Conservation (phyloP, 331 rosid genomes). For the Cucumis variabilis region DNA sequence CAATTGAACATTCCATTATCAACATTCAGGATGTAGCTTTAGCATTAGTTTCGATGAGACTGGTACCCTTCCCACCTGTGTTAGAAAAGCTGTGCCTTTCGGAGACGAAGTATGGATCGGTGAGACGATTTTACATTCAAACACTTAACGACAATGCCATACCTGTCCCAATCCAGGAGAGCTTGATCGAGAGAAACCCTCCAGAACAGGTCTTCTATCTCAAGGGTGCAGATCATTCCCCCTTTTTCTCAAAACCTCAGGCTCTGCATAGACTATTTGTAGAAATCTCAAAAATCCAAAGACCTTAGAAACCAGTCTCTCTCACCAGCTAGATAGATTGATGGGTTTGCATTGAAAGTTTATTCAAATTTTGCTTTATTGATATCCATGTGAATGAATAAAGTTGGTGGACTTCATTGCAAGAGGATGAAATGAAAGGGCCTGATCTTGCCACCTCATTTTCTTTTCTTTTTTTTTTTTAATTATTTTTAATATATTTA, state of each 20-base stretch:
- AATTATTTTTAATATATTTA: not conserved
- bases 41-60: conserved; percentile 94
- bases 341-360: conserved; percentile 17
- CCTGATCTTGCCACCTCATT: conserved; percentile 31
- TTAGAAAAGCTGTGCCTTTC: conserved; percentile 83
- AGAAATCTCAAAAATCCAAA: conserved; percentile 61
- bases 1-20: not conserved
- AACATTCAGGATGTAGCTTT: conserved; percentile 74
- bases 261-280: conserved; percentile 85
- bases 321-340: conserved; percentile 23
- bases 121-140: conserved; percentile 83
- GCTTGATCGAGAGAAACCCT: conserved; percentile 70
- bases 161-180: conserved; percentile 62
- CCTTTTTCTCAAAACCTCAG: conserved; percentile 96
- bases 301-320: conserved; percentile 12
- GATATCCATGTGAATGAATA: conserved; percentile 24
- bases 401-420: conserved; percentile 15
- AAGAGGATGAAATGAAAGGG: conserved; percentile 10
- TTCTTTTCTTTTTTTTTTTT: too few relatives aligned
- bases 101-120: conserved; percentile 66
- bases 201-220: conserved; percentile 72
- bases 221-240: conserved; percentile 92
- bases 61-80: conserved; percentile 83
- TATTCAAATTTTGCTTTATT: conserved; percentile 4
- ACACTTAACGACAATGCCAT: conserved; percentile 88